These are phyloP conservation scores for Dioszegia aurantiaca DNA, from an alignment of 768 basidiomycete genomes.

Conservation along the genomic window DNA sequence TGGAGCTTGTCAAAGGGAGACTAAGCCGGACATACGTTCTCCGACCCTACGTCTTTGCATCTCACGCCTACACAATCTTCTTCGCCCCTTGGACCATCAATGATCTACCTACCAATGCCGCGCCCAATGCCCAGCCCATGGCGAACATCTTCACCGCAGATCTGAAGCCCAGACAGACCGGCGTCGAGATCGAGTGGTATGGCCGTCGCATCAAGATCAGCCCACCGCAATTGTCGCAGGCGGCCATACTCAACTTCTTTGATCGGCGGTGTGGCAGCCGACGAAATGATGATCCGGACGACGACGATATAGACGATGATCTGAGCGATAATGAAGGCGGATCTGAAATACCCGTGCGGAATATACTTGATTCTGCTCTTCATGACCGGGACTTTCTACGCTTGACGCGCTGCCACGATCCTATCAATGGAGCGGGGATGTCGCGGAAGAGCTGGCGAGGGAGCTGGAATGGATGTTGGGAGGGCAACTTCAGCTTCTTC, in stretches of 20 bases:
- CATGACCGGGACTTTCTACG: slow-evolving; percentile 53
- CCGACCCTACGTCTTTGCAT: slow-evolving; percentile 53
- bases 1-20: slow-evolving; percentile 25
- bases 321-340: slow-evolving; percentile 3
- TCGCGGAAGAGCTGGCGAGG: slow-evolving; percentile 37
- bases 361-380: slow-evolving; percentile 25
- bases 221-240: slow-evolving; percentile 52
- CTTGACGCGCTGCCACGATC: slow-evolving; percentile 48
- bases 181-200: slow-evolving; percentile 46
- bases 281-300: not conserved
- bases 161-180: slow-evolving; percentile 41
- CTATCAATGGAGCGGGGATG: slow-evolving; percentile 43
- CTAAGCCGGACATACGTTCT: slow-evolving; percentile 52
- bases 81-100: slow-evolving; percentile 53
- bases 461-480: slow-evolving; percentile 47
- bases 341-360: slow-evolving; percentile 23
- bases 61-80: slow-evolving; percentile 51
- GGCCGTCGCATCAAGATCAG: slow-evolving; percentile 43
- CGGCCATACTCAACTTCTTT: slow-evolving; percentile 54
- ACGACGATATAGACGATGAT: slow-evolving; percentile 9
- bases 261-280: slow-evolving; percentile 5
- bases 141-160: slow-evolving; percentile 41
- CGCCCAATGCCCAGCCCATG: slow-evolving; percentile 7
- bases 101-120: slow-evolving; percentile 40
- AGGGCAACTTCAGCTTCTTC: slow-evolving; percentile 59